phyloP scores from a whole-genome alignment of 257 asterid species.

The Ligustrum vulgare region DNA sequence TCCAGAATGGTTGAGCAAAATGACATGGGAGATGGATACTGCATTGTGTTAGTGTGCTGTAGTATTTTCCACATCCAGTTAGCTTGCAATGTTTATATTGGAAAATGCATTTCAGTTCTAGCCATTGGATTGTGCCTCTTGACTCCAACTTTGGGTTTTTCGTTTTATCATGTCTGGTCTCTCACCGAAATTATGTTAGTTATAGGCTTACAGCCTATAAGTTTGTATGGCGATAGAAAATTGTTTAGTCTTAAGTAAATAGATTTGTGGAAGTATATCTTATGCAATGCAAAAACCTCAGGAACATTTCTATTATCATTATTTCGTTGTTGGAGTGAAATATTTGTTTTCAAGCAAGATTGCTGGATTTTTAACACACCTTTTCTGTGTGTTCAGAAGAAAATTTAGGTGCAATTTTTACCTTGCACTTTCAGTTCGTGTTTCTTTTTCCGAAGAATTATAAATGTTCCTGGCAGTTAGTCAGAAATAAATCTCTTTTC shows the following conservation, averaged over 20 bases:
- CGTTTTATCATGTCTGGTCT: not conserved
- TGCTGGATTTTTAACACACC: not conserved
- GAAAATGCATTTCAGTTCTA: not conserved
- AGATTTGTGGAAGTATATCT: not conserved
- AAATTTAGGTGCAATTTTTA: not conserved
- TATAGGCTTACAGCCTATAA: not conserved
- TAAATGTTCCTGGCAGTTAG: not conserved
- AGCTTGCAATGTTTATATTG: not conserved
- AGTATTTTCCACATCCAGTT: too few relatives aligned
- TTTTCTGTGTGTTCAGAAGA: not conserved
- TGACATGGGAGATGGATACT: not conserved
- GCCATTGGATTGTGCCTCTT: not conserved
- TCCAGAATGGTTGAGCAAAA: not conserved
- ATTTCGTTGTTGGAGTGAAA: not conserved
- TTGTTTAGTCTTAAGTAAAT: not conserved
- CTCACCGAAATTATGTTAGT: not conserved
- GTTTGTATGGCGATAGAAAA: not conserved
- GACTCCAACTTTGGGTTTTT: not conserved
- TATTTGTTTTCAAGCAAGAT: not conserved
- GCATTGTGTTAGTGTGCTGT: not conserved
- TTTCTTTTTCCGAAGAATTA: not conserved
- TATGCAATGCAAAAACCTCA: not conserved
- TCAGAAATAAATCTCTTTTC: not conserved
- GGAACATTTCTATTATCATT: not conserved
- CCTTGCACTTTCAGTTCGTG: not conserved